Percentiles rank a stretch among this genome's conserved stretches.
These are phyloP conservation scores for Geoglossum glabrum DNA, from an alignment of 495 filamentous ascomycete genomes.

Conservation along the genomic window DNA sequence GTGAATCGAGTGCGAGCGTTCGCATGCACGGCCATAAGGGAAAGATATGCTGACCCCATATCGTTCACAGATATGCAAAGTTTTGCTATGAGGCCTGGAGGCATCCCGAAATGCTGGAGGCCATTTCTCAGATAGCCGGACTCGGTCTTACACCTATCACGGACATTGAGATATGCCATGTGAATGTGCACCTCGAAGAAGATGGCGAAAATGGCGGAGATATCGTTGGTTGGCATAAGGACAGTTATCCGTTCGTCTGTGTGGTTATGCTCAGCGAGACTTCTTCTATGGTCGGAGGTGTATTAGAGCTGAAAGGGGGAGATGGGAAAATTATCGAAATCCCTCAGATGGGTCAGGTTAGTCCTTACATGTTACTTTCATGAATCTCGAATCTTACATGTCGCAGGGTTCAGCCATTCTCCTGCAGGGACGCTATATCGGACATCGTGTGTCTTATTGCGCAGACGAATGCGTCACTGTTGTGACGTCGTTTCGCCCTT, in stretches of 20 bases:
- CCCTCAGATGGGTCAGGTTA: conserved; percentile 33
- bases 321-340: conserved; percentile 45
- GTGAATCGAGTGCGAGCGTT: neutral
- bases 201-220: conserved; percentile 27
- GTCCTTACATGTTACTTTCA: neutral
- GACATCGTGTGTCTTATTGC: conserved; percentile 47
- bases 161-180: conserved; percentile 55
- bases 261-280: conserved; percentile 60
- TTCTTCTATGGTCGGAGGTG: conserved; percentile 48
- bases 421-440: conserved; percentile 52
- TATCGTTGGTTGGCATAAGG: conserved; percentile 53
- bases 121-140: conserved; percentile 53
- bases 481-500: conserved; percentile 52
- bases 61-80: conserved; percentile 30
- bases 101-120: conserved; percentile 37
- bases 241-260: conserved; percentile 61
- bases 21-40: neutral
- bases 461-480: conserved; percentile 48
- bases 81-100: conserved; percentile 58
- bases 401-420: conserved; percentile 47
- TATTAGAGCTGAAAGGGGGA: conserved; percentile 44
- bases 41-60: neutral
- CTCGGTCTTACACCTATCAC: conserved; percentile 49
- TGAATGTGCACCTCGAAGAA: too few relatives aligned
- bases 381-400: neutral